A percentile compares a stretch with the other conserved stretches of the same genome.
Evolutionary conservation across 768 basidiomycete species (phyloP).

Genomic region (Lentinula raphanica): DNA sequence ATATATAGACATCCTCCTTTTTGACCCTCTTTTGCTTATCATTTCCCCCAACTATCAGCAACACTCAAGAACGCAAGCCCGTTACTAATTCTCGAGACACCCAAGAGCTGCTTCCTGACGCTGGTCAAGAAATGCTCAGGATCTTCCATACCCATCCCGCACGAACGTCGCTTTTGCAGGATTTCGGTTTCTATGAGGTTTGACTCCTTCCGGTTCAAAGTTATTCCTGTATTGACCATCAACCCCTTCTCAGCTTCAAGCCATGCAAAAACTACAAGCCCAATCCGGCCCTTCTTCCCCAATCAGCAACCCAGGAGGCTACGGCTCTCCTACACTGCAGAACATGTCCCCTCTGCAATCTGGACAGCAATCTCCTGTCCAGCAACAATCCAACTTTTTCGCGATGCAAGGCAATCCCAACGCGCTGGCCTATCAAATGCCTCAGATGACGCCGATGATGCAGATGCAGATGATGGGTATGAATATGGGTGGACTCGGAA

Average conservation of each 20-base stretch:
- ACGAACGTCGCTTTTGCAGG: constrained; percentile 88
- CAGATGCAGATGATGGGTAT: constrained; percentile 56
- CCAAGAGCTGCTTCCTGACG: constrained; percentile 92
- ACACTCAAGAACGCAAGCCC: constrained; percentile 96
- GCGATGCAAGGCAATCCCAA: constrained; percentile 41
- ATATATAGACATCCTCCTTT: constrained; percentile 8
- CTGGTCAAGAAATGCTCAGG: constrained; percentile 92
- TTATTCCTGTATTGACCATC: neutral
- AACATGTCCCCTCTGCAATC: constrained; percentile 20
- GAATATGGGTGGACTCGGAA: constrained; percentile 43
- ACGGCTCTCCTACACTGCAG: constrained; percentile 38
- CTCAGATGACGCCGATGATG: constrained; percentile 59
- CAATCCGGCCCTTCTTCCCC: constrained; percentile 32
- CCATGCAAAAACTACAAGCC: constrained; percentile 69
- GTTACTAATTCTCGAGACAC: constrained; percentile 98
- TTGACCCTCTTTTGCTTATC: neutral
- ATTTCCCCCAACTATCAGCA: constrained; percentile 43
- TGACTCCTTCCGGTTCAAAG: constrained; percentile 9
- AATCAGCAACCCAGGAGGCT: constrained; percentile 28
- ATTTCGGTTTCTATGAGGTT: constrained; percentile 90
- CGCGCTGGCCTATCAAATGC: constrained; percentile 51
- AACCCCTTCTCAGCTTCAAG: constrained; percentile 56
- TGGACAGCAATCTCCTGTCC: constrained; percentile 33
- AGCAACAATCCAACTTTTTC: constrained; percentile 43
- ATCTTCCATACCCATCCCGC: constrained; percentile 94